Base-by-base conservation (phyloP, 129 eudicot species). In the Erigeron canadensis region DNA sequence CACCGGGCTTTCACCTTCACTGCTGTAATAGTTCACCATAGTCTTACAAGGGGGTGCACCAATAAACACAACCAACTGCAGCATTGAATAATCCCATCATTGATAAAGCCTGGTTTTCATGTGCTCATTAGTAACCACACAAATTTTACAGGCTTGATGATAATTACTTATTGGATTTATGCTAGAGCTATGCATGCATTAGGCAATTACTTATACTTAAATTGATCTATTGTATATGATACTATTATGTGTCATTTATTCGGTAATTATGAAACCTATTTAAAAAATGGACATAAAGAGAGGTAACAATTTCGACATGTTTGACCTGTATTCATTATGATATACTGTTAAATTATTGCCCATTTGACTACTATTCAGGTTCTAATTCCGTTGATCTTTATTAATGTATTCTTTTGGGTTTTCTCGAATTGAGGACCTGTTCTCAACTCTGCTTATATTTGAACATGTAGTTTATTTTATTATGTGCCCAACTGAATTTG, bases 401-500 rank as follows among this genome's bases (percentile, higher is more conserved):
- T 58, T 58, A n/a, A 3, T 13, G 8, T 63, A 0, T 22, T 4
- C 8, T 5, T 42, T 16, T 65, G 10, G 70, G 19, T 43, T 43
- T 41, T 41, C 13, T 2, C 9, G 2, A 28, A 63, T 63, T 8
- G 9, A 8, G 9, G 34, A 9, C 18, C 21, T 55, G 17, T 38
- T 37, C 4, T 1, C 64, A 1, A 28, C 64, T 37, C n/a, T 7
- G 8, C 16, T 7, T 2, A 21, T 11, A 22, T 40, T n/a, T 55
- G 22, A 38, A 66, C 65, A 8, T 18, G 42, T 15, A 18, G 34
- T 15, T 23, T 28, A 6, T 46, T 10, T 8, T 42, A 28, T 39
- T 60, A 48, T 61, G 48, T 62, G 23, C 34, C 12, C 8, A 47
- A 73, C 37, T 73, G 18, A 48, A 48, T 63, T 18, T 37, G 9